Evolutionary conservation across 2,329 filamentous ascomycete genomes (phyloP).

Genomic region (Fusarium dimerum): DNA sequence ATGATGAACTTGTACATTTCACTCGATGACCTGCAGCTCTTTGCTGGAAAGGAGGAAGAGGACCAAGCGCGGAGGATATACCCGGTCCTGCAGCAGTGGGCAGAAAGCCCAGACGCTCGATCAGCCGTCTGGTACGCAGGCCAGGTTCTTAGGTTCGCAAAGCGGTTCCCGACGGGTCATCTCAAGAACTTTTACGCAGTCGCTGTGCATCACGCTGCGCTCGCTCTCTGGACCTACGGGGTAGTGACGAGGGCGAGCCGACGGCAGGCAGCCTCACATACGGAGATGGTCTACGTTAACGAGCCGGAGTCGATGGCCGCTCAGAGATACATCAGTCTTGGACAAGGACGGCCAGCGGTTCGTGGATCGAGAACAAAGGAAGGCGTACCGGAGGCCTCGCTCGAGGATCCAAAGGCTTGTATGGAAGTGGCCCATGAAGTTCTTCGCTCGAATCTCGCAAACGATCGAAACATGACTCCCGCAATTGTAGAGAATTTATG

Average conservation of each 20-base stretch:
- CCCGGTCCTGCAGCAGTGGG: slow-evolving; percentile 60
- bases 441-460: slow-evolving; percentile 53
- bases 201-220: slow-evolving; percentile 66
- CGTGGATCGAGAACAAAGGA: slow-evolving; percentile 35
- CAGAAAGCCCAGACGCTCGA: slow-evolving; percentile 53
- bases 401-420: slow-evolving; percentile 58
- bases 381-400: slow-evolving; percentile 37
- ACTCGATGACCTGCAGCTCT: slow-evolving; percentile 65
- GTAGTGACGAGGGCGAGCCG: slow-evolving; percentile 51
- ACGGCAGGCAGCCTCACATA: slow-evolving; percentile 36
- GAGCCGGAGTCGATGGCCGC: slow-evolving; percentile 52
- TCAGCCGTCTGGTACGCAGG: slow-evolving; percentile 68
- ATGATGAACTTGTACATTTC: slow-evolving; percentile 66
- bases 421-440: slow-evolving; percentile 61
- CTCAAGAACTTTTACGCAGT: slow-evolving; percentile 69
- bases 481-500: slow-evolving; percentile 69
- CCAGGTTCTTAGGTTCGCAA: slow-evolving; percentile 64
- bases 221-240: slow-evolving; percentile 71
- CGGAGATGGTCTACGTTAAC: slow-evolving; percentile 55
- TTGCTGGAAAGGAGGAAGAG: slow-evolving; percentile 67
- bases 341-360: slow-evolving; percentile 55
- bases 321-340: slow-evolving; percentile 58
- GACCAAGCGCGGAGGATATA: slow-evolving; percentile 64
- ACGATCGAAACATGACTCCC: slow-evolving; percentile 47
- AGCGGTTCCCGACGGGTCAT: slow-evolving; percentile 51